A percentile compares a stretch with the other conserved stretches of the same genome.
These are phyloP conservation scores for Rhizophlyctis rosea DNA, from an alignment of 192 early-diverging fungal genomes.

Conservation along the genomic window DNA sequence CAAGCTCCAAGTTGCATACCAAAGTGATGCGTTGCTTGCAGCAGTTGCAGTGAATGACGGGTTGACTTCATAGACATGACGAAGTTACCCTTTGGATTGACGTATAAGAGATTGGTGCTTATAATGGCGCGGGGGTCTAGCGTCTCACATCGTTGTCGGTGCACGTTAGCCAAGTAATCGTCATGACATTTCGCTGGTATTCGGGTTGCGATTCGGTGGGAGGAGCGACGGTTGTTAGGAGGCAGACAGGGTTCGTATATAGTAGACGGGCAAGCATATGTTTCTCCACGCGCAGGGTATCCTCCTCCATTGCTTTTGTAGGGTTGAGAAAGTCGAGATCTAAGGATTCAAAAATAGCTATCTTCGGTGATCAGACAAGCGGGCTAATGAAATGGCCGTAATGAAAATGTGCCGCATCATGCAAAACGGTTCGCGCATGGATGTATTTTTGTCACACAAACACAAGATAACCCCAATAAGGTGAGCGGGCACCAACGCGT, in stretches of 20 bases:
- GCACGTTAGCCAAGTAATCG: slow-evolving; percentile 40
- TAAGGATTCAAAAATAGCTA: too few species aligned
- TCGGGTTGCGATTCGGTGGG: not conserved
- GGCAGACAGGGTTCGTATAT: slow-evolving; percentile 41
- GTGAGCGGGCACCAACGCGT: too few species aligned
- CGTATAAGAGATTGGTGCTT: slow-evolving; percentile 3
- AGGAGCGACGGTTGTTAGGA: slow-evolving; percentile 25
- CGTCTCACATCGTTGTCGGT: slow-evolving; percentile 32
- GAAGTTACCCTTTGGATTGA: slow-evolving; percentile 22
- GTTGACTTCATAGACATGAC: slow-evolving; percentile 35
- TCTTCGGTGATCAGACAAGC: too few species aligned
- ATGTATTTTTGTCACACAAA: too few species aligned
- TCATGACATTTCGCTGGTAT: slow-evolving; percentile 36
- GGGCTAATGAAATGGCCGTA: too few species aligned
- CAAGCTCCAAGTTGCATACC: slow-evolving; percentile 4
- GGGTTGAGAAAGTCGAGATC: too few species aligned
- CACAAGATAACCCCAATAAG: too few species aligned
- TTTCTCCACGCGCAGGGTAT: too few species aligned
- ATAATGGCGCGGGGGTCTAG: slow-evolving; percentile 1
- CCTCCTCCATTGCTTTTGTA: too few species aligned
- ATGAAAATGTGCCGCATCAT: too few species aligned
- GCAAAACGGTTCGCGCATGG: too few species aligned
- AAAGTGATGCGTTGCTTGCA: slow-evolving; percentile 13
- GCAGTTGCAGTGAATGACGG: slow-evolving; percentile 21
- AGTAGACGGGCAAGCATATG: slow-evolving; percentile 40